These are phyloP conservation scores for Camelina sativa DNA, from an alignment of 345 rosid genomes.

Conservation along the genomic window DNA sequence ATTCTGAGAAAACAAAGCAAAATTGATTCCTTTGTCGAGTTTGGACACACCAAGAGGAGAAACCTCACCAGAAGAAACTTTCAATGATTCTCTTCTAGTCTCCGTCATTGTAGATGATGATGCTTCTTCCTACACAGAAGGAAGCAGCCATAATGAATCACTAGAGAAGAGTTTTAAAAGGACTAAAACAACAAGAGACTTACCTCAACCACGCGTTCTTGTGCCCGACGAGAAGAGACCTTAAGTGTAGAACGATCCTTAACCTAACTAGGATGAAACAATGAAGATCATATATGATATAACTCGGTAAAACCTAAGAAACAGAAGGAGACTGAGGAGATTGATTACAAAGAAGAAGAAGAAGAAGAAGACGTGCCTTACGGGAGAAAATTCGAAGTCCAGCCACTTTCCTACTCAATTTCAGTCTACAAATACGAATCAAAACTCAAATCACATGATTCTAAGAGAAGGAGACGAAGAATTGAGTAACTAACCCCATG, in stretches of 20 bases:
- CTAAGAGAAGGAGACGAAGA: constrained; percentile 1
- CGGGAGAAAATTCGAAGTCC: constrained; percentile 38
- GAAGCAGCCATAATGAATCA: background rate
- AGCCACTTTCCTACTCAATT: constrained; percentile 45
- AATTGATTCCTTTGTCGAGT: constrained; percentile 78
- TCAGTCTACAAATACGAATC: constrained; percentile 53
- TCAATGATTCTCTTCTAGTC: constrained; percentile 44
- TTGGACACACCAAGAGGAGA: constrained; percentile 84
- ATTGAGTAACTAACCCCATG: constrained; percentile 44
- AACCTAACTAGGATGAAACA: constrained; percentile 49
- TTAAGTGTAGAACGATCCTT: constrained; percentile 43
- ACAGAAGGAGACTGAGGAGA: background rate
- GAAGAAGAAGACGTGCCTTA: constrained; percentile 56
- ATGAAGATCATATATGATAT: constrained; percentile 1
- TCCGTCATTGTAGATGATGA: constrained; percentile 46
- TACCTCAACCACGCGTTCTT: constrained; percentile 72
- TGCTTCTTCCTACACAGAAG: constrained; percentile 54
- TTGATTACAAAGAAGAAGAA: constrained; percentile 24
- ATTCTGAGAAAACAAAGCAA: constrained; percentile 83
- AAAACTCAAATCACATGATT: background rate
- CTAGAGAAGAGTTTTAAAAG: background rate
- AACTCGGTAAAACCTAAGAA: background rate
- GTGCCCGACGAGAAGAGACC: constrained; percentile 57
- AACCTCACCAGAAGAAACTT: constrained; percentile 67
- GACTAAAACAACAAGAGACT: background rate